Conservation (phyloP, 352 stramenopile species). For the Phytophthora idaei region DNA sequence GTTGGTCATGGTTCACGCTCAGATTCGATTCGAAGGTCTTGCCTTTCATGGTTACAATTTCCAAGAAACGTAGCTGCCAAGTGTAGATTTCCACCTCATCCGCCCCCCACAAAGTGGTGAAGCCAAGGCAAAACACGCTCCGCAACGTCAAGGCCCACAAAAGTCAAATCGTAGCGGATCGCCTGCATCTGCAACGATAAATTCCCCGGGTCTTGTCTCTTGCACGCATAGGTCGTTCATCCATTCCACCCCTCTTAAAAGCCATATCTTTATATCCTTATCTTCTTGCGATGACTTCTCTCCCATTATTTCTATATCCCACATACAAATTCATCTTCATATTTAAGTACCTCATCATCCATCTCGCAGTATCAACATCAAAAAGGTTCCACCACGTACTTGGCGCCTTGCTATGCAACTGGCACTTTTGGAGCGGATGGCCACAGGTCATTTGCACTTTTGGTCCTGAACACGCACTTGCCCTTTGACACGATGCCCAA, state of each 20-base stretch:
- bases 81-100: not conserved
- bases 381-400: conserved; percentile 8
- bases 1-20: conserved; percentile 14
- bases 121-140: conserved; percentile 4
- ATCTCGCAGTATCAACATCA: not conserved
- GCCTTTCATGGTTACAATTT: not conserved
- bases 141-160: not conserved
- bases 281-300: not conserved
- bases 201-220: conserved; percentile 25
- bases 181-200: conserved; percentile 14
- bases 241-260: not conserved
- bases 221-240: conserved; percentile 11
- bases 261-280: not conserved
- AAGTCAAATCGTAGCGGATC: conserved; percentile 6
- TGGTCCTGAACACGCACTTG: conserved; percentile 1
- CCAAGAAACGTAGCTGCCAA: not conserved
- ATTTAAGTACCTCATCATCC: not conserved
- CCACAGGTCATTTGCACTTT: conserved; percentile 15
- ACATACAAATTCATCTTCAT: conserved; percentile 7
- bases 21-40: not conserved
- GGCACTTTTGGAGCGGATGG: not conserved
- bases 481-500: conserved; percentile 20
- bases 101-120: not conserved
- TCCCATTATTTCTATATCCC: not conserved
- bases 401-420: conserved; percentile 7